Evolutionary conservation across 345 rosid genomes (phyloP).

Genomic region (Salix koriyanagi): DNA sequence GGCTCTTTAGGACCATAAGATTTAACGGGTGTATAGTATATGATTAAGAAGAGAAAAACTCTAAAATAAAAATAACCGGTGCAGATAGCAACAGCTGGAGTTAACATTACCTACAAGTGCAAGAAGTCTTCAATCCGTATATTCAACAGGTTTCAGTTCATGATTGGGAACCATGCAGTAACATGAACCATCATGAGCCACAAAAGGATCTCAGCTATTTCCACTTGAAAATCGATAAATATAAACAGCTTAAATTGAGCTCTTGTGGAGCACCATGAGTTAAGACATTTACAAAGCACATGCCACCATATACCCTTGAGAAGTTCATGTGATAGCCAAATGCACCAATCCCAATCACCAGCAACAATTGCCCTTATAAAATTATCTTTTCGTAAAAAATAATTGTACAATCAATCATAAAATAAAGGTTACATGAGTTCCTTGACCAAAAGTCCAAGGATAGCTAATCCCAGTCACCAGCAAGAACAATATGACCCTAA

Average conservation of each 20-base stretch:
- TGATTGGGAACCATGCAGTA: background rate
- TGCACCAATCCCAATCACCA: background rate
- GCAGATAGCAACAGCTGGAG: background rate
- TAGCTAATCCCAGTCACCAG: conserved; percentile 20
- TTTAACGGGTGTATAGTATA: background rate
- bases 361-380: conserved; percentile 1
- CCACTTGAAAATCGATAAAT: background rate
- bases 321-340: background rate
- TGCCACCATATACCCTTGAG: background rate
- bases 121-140: background rate
- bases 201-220: background rate
- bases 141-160: background rate
- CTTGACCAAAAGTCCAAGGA: conserved; percentile 13
- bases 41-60: background rate
- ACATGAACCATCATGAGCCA: background rate
- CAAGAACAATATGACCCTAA: conserved; percentile 10
- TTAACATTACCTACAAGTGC: background rate
- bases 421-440: conserved; percentile 21
- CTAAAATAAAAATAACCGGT: background rate
- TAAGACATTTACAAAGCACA: background rate
- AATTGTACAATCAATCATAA: conserved; percentile 21
- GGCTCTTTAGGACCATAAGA: background rate
- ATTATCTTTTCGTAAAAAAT: background rate
- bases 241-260: background rate
- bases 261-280: background rate